Base-by-base conservation (phyloP, 108 stramenopile genomes). In the Epithemia pelagica region DNA sequence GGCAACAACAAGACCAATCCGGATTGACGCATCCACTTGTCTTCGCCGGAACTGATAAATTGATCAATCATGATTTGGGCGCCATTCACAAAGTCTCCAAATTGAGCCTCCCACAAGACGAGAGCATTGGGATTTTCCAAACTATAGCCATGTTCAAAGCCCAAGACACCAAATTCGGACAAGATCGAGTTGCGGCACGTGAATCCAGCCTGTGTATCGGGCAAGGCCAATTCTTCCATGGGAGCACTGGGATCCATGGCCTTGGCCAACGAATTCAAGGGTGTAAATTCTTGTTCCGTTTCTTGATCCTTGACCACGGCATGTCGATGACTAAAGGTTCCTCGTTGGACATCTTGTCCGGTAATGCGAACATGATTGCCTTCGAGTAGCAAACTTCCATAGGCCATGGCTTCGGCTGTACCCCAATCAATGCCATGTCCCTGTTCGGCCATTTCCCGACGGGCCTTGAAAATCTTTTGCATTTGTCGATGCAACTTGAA, bases 11-110 rank as follows among this genome's bases (percentile, higher is more conserved):
- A 66, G 2, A 90, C 90, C 51, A 99, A 76, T 60, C 99, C 99
- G 63, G 83, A 91, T 71, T 98, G 97, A 66, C 99, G 94, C 58
- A 93, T 67, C 99, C 99, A 99, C 82, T 99, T 99, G 78, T 95
- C 96, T 84, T 99, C 99, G 54, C 99, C 99, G 28, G 96, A 78
- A 55, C 81, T 78, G 66, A 99, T 96, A 77, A 97, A 99, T 68
- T 98, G 97, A 83, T 99, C 99, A 65, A 99, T 91, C 80, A 99
- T 92, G 58, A 96, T 83, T 80, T 99, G 99, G 24, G 99, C 97
- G 27, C 97, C 96, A 74, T 98, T 98, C 56, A 86, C 88, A 69
- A 99, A 99, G 78, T 99, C 99, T 25, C 99, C 99, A 73, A 99
- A 99, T 68, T 99, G 99, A 19, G 97, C 99, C 78, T 99, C 99